A percentile compares a stretch with the other conserved stretches of the same genome.
These are phyloP conservation scores for Diaporthe eres DNA, from an alignment of 2,329 filamentous ascomycete genomes.

Conservation along the genomic window DNA sequence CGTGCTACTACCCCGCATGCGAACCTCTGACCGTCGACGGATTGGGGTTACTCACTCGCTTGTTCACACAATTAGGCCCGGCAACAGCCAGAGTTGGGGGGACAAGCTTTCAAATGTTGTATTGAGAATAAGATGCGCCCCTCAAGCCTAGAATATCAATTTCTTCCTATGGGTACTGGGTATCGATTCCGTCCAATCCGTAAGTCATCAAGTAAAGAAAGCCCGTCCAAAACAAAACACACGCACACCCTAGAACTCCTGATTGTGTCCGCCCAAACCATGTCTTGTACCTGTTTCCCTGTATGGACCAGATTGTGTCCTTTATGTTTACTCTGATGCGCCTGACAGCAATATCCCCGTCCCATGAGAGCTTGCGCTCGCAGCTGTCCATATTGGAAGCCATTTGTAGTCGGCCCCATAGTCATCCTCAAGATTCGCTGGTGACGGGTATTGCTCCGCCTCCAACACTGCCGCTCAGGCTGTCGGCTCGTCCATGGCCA, in stretches of 20 bases:
- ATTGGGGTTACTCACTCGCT: neutral
- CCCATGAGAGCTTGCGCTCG: conserved; percentile 3
- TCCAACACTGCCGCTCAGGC: conserved; percentile 82
- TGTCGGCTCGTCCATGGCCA: conserved; percentile 85
- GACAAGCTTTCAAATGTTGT: conserved; percentile 10
- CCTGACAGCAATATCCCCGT: neutral
- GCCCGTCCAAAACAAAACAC: neutral
- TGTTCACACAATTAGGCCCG: neutral
- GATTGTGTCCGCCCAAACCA: conserved; percentile 11
- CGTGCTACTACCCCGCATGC: conserved; percentile 23
- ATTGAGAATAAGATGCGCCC: conserved; percentile 9
- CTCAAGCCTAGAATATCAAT: conserved; percentile 10
- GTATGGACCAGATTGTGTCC: neutral
- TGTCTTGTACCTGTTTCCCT: neutral
- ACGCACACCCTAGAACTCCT: conserved; percentile 10
- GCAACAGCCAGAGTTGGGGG: neutral
- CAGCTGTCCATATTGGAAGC: neutral
- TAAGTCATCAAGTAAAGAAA: conserved; percentile 39
- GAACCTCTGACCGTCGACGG: neutral
- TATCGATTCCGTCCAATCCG: conserved; percentile 43
- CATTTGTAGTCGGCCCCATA: neutral
- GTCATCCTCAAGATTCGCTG: conserved; percentile 53
- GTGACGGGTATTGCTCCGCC: conserved; percentile 73
- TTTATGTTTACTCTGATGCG: neutral
- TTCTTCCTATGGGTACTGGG: conserved; percentile 41